phyloP scores from a whole-genome alignment of 2,329 filamentous ascomycete species.

The Acrodontium crateriforme region DNA sequence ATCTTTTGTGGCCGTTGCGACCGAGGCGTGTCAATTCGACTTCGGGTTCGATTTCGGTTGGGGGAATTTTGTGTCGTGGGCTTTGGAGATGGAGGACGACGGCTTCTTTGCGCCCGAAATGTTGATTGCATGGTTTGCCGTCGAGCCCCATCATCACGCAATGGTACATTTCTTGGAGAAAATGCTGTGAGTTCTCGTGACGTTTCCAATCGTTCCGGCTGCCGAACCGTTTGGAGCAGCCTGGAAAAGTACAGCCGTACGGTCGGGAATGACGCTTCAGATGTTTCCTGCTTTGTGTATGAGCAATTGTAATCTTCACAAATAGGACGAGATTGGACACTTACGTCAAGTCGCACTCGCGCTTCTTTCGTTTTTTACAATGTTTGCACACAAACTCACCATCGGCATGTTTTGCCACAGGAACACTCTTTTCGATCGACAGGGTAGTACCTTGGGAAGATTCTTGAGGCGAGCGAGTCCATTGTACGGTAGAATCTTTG shows the following conservation, averaged over 20 bases:
- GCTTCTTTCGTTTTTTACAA: conserved; percentile 12
- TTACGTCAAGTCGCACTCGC: conserved; percentile 29
- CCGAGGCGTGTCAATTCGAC: conserved; percentile 41
- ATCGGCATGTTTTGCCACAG: conserved; percentile 1
- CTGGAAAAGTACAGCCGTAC: conserved; percentile 63
- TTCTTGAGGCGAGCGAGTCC: too few relatives aligned
- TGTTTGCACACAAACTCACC: conserved; percentile 3
- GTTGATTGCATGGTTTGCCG: conserved; percentile 38
- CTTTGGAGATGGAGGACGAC: conserved; percentile 53
- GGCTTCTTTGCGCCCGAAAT: conserved; percentile 43
- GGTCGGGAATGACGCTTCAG: conserved; percentile 67
- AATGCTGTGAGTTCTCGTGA: conserved; percentile 69
- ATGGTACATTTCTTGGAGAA: conserved; percentile 55
- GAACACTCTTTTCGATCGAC: too few relatives aligned
- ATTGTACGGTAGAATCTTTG: too few relatives aligned
- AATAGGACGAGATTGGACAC: conserved; percentile 1
- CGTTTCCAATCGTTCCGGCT: conserved; percentile 92
- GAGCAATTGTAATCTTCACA: conserved; percentile 2
- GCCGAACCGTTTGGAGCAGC: conserved; percentile 64
- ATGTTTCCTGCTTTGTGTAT: conserved; percentile 51
- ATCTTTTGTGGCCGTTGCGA: conserved; percentile 48
- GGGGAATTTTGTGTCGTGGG: too few relatives aligned
- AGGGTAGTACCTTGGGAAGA: too few relatives aligned
- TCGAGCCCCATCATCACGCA: conserved; percentile 39
- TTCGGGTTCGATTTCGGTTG: too few relatives aligned